Evolutionary conservation across 257 asterid genomes (phyloP), one percentile per base, ranked within the genome.

Genomic region (Solanum appendiculatum): DNA sequence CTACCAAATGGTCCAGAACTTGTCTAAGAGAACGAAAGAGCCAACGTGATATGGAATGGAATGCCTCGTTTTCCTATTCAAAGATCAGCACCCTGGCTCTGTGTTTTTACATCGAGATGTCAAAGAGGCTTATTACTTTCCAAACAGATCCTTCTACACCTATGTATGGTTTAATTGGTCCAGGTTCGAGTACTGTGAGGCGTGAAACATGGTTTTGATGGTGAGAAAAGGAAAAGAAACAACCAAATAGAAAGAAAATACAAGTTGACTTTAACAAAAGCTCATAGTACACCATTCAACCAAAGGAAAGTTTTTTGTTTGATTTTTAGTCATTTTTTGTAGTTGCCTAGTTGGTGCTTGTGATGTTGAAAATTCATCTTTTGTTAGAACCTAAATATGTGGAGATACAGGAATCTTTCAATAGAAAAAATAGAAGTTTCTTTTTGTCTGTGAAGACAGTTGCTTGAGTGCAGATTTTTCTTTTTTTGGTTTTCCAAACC

Each of bases 1-100:
- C 89, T 95, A 8, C 96, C 98, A 8, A 82, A 92, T 2, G 99
- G 98, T 63, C 98, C 99, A 2, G 98, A 95, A 36, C 91, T 88
- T 48, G 98, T 91, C 64, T 94, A 91, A 84, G 70, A 80, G 42
- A 44, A 48, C 7, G 25, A 40, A 27, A 72, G 84, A 72, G 44
- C 63, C 60, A 15, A 54, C 0, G 7, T 27, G 6, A 39, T 37
- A 37, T 39, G 56, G 83, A 75, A 68, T 68, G 75, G n/a, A 75
- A 68, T 68, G 75, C 15, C 36, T 40, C 34, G 1, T n/a, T 40
- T 74, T 74, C 82, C 54, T 74, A 11, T 74, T 37, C 51, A 37
- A 37, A 74, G 82, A 74, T 74, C 33, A 74, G 10, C 82, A 0
- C 0, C 51, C 12, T 74, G 54, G 31, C 82, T 73, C 9, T 36